Conservation (phyloP, 2,329 filamentous ascomycete species). For the Paracorniculantispora psalliotae region DNA sequence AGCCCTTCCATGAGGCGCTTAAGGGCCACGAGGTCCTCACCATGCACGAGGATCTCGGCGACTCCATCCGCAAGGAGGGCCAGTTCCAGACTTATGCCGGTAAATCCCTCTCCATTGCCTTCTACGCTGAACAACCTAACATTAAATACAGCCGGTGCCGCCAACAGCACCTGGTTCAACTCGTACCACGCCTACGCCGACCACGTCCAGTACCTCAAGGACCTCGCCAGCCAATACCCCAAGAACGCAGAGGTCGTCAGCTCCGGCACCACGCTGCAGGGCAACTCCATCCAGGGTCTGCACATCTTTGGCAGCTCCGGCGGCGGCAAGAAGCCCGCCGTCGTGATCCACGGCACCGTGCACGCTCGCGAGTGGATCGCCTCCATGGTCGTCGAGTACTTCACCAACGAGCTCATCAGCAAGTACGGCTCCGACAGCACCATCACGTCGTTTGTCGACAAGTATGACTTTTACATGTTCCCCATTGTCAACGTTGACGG, state of each 20-base stretch:
- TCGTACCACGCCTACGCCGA: slow-evolving; percentile 49
- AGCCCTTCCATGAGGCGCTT: slow-evolving; percentile 28
- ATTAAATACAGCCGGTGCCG: slow-evolving; percentile 17
- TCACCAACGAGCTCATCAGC: slow-evolving; percentile 44
- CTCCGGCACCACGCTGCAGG: slow-evolving; percentile 42
- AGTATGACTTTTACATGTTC: slow-evolving; percentile 62
- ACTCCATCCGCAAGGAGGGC: slow-evolving; percentile 32
- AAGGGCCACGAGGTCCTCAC: slow-evolving; percentile 27
- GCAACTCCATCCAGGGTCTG: slow-evolving; percentile 55
- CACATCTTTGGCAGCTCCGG: slow-evolving; percentile 47
- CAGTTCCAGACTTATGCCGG: slow-evolving; percentile 24
- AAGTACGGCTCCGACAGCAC: slow-evolving; percentile 37
- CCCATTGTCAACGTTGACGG: slow-evolving; percentile 59
- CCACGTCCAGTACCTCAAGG: slow-evolving; percentile 43
- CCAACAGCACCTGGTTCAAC: slow-evolving; percentile 43
- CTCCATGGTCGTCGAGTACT: slow-evolving; percentile 50
- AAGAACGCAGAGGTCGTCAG: slow-evolving; percentile 44
- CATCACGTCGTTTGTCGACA: slow-evolving; percentile 46
- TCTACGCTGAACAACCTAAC: background rate
- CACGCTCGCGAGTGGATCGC: slow-evolving; percentile 59
- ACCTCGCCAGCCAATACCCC: slow-evolving; percentile 39
- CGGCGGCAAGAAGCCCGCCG: slow-evolving; percentile 41
- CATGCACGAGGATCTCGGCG: slow-evolving; percentile 37
- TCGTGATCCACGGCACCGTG: slow-evolving; percentile 53
- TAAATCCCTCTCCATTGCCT: background rate